Evolutionary conservation across 2,329 filamentous ascomycete genomes (phyloP), one percentile per base, ranked within the genome.

Genomic region (Sporothrix euskadiensis): DNA sequence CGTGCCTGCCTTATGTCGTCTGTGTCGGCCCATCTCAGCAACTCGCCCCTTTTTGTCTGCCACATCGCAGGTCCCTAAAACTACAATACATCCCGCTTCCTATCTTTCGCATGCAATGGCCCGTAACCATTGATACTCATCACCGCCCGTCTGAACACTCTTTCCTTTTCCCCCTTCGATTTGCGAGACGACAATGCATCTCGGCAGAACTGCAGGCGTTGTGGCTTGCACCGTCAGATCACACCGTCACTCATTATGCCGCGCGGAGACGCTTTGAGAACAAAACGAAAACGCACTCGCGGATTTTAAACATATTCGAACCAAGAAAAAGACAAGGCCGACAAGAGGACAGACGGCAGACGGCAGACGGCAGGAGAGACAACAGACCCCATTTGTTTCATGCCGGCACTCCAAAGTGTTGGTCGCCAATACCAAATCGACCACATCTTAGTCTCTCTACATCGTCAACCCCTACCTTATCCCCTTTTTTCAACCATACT

Each of bases 151-250:
- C 16, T 41, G 59, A 59, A 65, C 59, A 44, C 35, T 49, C 22
- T 9, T 30, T 12, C 26, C 12, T 12, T 8, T 30, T 10, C 26
- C 12, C 41, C 8, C 59, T 41, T 66, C 14, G 22, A 5, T 22
- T 49, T 44, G 10, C 32, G 69, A 47, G 56, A 63, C 44, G 69
- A 35, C 26, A 49, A 63, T 71, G 56, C 57, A 32, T 71, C 41
- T 63, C 56, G 41, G 56, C 69, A 63, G 54, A 71, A 61, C 54
- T 71, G 54, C 41, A 61, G 26, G 22, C n/a, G 41, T 32, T 54
- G 54, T 61, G 32, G 54, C 35, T 16, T 61, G 35, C 54, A 47
- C 22, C 39, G 69, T 39, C 54, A 47, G 54, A 71, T 61, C 56
- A 49, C 56, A 39, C 26, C 19, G 39, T 41, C 14, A 35, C 54